Evolutionary conservation across 495 filamentous ascomycete species (phyloP).

Genomic region (Chaetomidium leptoderma): DNA sequence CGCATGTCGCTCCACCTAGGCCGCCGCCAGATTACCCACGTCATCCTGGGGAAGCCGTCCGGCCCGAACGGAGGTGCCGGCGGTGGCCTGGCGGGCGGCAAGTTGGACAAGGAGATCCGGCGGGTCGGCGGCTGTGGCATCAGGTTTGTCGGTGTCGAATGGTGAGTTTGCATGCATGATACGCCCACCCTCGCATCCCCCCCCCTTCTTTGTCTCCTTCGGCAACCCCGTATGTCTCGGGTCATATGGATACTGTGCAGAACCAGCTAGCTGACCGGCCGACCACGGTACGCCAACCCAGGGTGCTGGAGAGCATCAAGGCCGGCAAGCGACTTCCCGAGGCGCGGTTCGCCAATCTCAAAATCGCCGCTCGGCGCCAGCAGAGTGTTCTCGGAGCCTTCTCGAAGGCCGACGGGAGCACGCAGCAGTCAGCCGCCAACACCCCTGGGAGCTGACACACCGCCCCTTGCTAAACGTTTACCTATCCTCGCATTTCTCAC

Average conservation of each 20-base stretch:
- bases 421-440: constrained; percentile 15
- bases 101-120: constrained; percentile 77
- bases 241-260: constrained; percentile 21
- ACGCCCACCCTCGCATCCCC: constrained; percentile 14
- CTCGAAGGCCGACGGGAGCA: constrained; percentile 25
- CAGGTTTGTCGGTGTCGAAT: constrained; percentile 81
- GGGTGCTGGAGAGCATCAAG: constrained; percentile 75
- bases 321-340: constrained; percentile 71
- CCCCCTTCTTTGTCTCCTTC: not conserved
- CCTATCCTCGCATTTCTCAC: not conserved
- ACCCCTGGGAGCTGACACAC: constrained; percentile 11
- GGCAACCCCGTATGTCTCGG: constrained; percentile 11
- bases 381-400: constrained; percentile 50
- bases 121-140: constrained; percentile 59
- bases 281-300: constrained; percentile 25
- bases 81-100: constrained; percentile 73
- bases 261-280: constrained; percentile 9
- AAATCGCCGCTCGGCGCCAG: constrained; percentile 57
- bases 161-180: constrained; percentile 48
- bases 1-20: constrained; percentile 61
- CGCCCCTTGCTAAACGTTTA: constrained; percentile 7
- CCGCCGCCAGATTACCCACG: constrained; percentile 74
- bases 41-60: constrained; percentile 66
- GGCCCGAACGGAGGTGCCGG: constrained; percentile 52
- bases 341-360: constrained; percentile 59